Evolutionary conservation across 345 rosid species (phyloP), one percentile per base, ranked within the genome.

Genomic region (Erucastrum elatum): DNA sequence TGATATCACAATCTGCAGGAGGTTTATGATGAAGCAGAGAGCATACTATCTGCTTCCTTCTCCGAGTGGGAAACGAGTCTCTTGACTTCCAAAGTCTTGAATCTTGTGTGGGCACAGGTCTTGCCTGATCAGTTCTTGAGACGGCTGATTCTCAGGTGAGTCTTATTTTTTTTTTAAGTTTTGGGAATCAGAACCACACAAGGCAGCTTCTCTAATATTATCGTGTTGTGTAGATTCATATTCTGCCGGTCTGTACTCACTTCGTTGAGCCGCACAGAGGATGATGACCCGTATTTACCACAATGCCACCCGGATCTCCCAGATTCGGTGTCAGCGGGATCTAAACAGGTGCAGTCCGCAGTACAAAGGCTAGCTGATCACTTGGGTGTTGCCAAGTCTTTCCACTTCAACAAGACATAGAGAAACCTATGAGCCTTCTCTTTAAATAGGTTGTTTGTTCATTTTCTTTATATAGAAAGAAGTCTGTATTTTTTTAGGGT

Each of bases 81-180:
- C 46, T 89, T 92, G 82, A 91, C 86, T 75, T 87, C 94, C 66
- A 82, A 84, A 72, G 84, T 77, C 85, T 85, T 96, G 82, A 92
- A 96, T 79, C 85, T 93, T 21, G 98, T 91, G 53, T 96, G 99
- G 99, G 98, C 97, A 9, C 98, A 96, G 79, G 88, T 90, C 75
- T 60, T 93, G 62, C 84, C 91, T 27, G 96, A 96, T 83, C 95
- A 90, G 34, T 96, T 96, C 85, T 84, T 96, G 56, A 88, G 96
- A 70, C 86, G 97, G 74, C 85, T 96, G 81, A 93, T 96, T 81
- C 85, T 96, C 33, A 93, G 99, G 99, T 96, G 80, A 39, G 35
- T 35, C 75, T 21, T 4, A 3, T 27, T 13, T 56, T 17, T 17
- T 73, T 17, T 73, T 15, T 0, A 39, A 21, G 39, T 44, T 66